Percentiles rank a stretch among this genome's conserved stretches.
phyloP scores from a whole-genome alignment of 2,329 filamentous ascomycete species.

The Pyrenochaeta sp. region DNA sequence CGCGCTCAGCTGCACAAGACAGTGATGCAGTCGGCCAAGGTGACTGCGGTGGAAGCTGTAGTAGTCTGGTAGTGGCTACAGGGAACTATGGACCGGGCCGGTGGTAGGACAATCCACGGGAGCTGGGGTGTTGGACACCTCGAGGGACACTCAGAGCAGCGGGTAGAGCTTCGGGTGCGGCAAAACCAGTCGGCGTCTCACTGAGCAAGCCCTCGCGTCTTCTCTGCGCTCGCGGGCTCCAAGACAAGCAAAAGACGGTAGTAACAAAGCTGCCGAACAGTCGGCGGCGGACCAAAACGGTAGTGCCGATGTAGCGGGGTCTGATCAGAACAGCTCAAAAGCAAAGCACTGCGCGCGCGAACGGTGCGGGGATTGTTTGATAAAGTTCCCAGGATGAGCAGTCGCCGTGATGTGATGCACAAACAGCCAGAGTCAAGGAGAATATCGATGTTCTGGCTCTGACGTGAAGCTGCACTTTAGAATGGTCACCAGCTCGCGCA shows the following conservation, averaged over 20 bases:
- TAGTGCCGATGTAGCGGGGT: slow-evolving; percentile 35
- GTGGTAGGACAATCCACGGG: slow-evolving; percentile 6
- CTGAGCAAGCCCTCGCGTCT: slow-evolving; percentile 13
- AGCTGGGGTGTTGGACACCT: slow-evolving; percentile 1
- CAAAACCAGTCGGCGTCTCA: slow-evolving; percentile 13
- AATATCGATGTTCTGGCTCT: slow-evolving; percentile 10
- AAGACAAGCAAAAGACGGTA: slow-evolving; percentile 27
- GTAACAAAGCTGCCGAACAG: slow-evolving; percentile 10
- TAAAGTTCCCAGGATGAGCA: slow-evolving; percentile 2
- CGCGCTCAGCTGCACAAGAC: no score
- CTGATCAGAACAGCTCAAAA: slow-evolving; percentile 12
- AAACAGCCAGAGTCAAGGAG: slow-evolving; percentile 9
- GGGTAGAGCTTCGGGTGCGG: slow-evolving; percentile 16
- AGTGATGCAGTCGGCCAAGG: slow-evolving; percentile 2
- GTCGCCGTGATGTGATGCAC: slow-evolving; percentile 9
- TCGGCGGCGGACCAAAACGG: slow-evolving; percentile 30
- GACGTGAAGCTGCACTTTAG: slow-evolving; percentile 22
- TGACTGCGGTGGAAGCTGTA: slow-evolving; percentile 12
- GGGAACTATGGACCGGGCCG: slow-evolving; percentile 4
- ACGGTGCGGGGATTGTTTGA: neutral
- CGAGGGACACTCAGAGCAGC: slow-evolving; percentile 14
- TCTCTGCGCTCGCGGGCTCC: slow-evolving; percentile 19
- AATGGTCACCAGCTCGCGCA: slow-evolving; percentile 18
- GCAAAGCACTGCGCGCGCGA: slow-evolving; percentile 2
- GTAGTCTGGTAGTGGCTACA: slow-evolving; percentile 6